These are phyloP conservation scores for Plicaturopsis crispa DNA, from an alignment of 768 basidiomycete species.

Conservation along the genomic window DNA sequence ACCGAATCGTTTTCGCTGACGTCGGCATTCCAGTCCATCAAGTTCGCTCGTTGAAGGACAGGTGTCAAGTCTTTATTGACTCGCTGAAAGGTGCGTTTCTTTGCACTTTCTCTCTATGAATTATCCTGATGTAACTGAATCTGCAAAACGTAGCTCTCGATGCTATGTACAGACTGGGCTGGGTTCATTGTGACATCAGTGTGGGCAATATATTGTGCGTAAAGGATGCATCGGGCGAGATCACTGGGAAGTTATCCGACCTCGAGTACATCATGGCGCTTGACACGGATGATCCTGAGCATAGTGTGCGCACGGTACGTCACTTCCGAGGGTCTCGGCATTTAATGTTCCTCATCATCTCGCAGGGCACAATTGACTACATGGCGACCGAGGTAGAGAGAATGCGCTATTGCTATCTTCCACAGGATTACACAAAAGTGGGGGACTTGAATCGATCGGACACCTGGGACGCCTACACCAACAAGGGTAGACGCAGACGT, in stretches of 20 bases:
- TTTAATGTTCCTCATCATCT: neutral
- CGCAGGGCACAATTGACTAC: neutral
- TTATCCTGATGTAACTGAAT: neutral
- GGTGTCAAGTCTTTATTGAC: conserved; percentile 1
- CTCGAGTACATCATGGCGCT: neutral
- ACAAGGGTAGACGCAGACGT: no score
- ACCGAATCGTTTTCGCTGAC: neutral
- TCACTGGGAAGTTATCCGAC: neutral
- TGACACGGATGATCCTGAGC: neutral
- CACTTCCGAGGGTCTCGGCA: neutral
- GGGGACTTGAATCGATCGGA: no score
- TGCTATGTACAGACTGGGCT: neutral
- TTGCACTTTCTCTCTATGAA: neutral
- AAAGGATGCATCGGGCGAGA: neutral
- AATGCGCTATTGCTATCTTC: no score
- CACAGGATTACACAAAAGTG: no score
- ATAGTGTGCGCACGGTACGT: neutral
- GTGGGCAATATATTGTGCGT: neutral
- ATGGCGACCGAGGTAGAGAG: neutral
- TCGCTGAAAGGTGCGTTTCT: conserved; percentile 7
- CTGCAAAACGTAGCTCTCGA: neutral
- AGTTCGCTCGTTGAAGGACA: neutral
- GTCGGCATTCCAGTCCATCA: no score
- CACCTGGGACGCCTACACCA: no score
- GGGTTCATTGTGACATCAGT: neutral